phyloP scores from a whole-genome alignment of 2,329 filamentous ascomycete species.

The Aspergillus fumigatus region DNA sequence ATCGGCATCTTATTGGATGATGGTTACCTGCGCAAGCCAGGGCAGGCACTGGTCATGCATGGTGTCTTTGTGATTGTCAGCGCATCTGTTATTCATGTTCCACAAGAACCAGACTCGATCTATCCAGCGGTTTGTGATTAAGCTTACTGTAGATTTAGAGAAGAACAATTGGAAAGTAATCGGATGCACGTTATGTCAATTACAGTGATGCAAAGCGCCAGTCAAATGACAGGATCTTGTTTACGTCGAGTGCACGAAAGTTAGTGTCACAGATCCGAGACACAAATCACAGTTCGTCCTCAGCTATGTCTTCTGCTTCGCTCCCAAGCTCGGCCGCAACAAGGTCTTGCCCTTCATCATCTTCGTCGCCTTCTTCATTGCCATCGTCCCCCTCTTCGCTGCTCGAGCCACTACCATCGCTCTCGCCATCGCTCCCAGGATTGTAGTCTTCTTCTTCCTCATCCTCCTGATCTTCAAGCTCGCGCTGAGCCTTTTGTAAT shows the following conservation, averaged over 20 bases:
- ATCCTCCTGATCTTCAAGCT: conserved; percentile 46
- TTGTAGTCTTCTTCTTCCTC: conserved; percentile 50
- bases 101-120: neutral
- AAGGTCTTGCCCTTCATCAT: conserved; percentile 31
- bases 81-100: neutral
- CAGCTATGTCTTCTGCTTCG: conserved; percentile 39
- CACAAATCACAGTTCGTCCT: conserved; percentile 21
- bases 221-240: neutral
- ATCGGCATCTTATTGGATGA: neutral
- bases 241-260: neutral
- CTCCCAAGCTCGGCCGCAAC: conserved; percentile 42
- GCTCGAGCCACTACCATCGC: conserved; percentile 43
- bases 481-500: conserved; percentile 54
- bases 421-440: conserved; percentile 46
- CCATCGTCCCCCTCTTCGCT: conserved; percentile 40
- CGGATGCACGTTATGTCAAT: neutral
- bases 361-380: conserved; percentile 23
- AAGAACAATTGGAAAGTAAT: neutral
- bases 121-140: neutral
- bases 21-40: neutral
- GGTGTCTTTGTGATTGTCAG: neutral
- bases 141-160: neutral
- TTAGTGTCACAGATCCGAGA: neutral
- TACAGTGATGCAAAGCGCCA: neutral
- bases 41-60: neutral